Evolutionary conservation across 495 filamentous ascomycete species (phyloP).

Genomic region (Podospora conica): DNA sequence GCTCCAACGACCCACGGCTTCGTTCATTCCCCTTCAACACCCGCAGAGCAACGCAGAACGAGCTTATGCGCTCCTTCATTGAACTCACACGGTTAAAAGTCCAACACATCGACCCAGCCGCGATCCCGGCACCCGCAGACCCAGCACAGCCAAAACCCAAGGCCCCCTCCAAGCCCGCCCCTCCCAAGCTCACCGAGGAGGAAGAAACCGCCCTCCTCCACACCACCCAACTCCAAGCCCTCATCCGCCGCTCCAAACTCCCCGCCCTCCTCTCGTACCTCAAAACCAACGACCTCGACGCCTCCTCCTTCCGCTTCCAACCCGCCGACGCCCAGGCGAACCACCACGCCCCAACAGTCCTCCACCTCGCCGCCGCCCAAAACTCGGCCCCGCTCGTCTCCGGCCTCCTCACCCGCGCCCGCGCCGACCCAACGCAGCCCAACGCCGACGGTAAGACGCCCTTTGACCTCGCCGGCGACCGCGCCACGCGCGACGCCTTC

Average conservation of each 20-base stretch:
- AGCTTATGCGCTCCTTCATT: conserved; percentile 87
- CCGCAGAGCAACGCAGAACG: conserved; percentile 84
- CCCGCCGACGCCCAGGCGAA: conserved; percentile 63
- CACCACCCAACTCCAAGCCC: conserved; percentile 76
- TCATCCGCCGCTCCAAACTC: conserved; percentile 85
- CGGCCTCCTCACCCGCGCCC: conserved; percentile 69
- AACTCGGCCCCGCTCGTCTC: conserved; percentile 67
- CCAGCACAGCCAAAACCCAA: conserved; percentile 36
- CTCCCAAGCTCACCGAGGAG: conserved; percentile 65
- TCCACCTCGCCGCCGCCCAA: conserved; percentile 78
- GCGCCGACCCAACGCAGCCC: conserved; percentile 62
- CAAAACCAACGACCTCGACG: conserved; percentile 61
- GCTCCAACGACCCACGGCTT: conserved; percentile 74
- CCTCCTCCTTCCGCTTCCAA: conserved; percentile 74
- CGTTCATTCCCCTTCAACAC: conserved; percentile 92
- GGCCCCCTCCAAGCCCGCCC: conserved; percentile 31
- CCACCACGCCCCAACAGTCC: conserved; percentile 75
- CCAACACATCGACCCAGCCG: conserved; percentile 54
- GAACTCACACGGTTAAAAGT: conserved; percentile 89
- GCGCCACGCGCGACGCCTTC: conserved; percentile 84
- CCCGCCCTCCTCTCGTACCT: conserved; percentile 84
- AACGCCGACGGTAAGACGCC: conserved; percentile 70
- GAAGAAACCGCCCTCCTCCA: conserved; percentile 75
- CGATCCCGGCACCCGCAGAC: conserved; percentile 38
- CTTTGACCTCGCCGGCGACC: conserved; percentile 83